A percentile compares a stretch with the other conserved stretches of the same genome.
Conservation (phyloP, 768 basidiomycete species). For the Galerina marginata region DNA sequence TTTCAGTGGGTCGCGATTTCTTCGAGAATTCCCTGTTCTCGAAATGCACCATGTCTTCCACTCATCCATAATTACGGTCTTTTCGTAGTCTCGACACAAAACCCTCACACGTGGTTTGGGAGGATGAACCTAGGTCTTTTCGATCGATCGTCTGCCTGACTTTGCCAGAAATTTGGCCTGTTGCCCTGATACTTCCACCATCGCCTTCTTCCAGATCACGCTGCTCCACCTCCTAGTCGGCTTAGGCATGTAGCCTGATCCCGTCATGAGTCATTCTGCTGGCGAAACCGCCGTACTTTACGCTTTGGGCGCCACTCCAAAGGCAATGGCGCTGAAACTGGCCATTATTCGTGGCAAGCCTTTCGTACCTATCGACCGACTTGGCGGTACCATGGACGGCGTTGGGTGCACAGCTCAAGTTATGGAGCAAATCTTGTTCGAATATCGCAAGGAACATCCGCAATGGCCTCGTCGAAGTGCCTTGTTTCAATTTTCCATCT, state of each 20-base stretch:
- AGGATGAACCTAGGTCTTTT: constrained; percentile 48
- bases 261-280: constrained; percentile 52
- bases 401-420: constrained; percentile 37
- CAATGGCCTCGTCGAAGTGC: constrained; percentile 40
- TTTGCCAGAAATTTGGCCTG: constrained; percentile 36
- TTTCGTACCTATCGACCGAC: constrained; percentile 36
- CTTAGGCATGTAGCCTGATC: constrained; percentile 42
- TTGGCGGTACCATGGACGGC: constrained; percentile 50
- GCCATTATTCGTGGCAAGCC: constrained; percentile 46
- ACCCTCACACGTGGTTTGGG: constrained; percentile 37
- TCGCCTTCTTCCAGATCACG: constrained; percentile 52
- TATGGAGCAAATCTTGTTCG: constrained; percentile 30
- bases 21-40: constrained; percentile 37
- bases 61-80: no score
- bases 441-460: constrained; percentile 8
- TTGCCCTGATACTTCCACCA: constrained; percentile 44
- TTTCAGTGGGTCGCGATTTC: constrained; percentile 34
- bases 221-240: constrained; percentile 44
- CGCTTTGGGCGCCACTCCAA: constrained; percentile 47
- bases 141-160: constrained; percentile 13
- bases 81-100: no score
- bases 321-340: constrained; percentile 47
- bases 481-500: constrained; percentile 43
- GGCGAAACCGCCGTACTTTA: constrained; percentile 52
- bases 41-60: constrained; percentile 41